A percentile compares a stretch with the other conserved stretches of the same genome.
Evolutionary conservation across 2,329 filamentous ascomycete species (phyloP).

Genomic region (Juglanconis juglandina): DNA sequence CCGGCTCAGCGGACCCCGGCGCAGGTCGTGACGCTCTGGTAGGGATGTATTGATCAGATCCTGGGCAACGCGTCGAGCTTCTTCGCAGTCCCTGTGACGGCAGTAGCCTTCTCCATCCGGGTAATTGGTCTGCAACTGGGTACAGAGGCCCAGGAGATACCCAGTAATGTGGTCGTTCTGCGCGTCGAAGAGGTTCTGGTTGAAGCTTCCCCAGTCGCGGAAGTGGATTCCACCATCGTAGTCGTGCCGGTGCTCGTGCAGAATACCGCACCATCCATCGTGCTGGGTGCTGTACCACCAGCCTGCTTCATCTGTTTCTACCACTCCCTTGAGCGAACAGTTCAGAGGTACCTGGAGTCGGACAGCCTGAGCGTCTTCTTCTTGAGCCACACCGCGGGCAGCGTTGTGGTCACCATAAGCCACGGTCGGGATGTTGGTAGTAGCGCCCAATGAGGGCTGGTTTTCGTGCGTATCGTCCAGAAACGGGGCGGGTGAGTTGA

Average conservation of each 20-base stretch:
- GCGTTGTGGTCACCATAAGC: not conserved
- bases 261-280: constrained; percentile 6
- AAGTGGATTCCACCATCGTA: constrained; percentile 9
- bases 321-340: not conserved
- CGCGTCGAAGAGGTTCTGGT: not conserved
- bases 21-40: not conserved
- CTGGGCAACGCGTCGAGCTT: not conserved
- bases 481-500: not conserved
- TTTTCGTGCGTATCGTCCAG: not conserved
- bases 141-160: constrained; percentile 9
- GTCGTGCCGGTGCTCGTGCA: constrained; percentile 12
- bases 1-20: not conserved
- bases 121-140: not conserved
- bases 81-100: not conserved
- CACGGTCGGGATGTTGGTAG: too few relatives aligned
- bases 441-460: too few relatives aligned
- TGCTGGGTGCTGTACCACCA: constrained; percentile 10
- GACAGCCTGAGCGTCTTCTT: not conserved
- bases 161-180: not conserved
- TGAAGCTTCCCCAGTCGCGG: not conserved
- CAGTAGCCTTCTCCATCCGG: not conserved
- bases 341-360: not conserved
- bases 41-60: not conserved
- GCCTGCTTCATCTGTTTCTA: not conserved
- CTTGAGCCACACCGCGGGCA: not conserved